Base-by-base conservation (phyloP, 768 basidiomycete genomes). In the Lactarius psammicola region DNA sequence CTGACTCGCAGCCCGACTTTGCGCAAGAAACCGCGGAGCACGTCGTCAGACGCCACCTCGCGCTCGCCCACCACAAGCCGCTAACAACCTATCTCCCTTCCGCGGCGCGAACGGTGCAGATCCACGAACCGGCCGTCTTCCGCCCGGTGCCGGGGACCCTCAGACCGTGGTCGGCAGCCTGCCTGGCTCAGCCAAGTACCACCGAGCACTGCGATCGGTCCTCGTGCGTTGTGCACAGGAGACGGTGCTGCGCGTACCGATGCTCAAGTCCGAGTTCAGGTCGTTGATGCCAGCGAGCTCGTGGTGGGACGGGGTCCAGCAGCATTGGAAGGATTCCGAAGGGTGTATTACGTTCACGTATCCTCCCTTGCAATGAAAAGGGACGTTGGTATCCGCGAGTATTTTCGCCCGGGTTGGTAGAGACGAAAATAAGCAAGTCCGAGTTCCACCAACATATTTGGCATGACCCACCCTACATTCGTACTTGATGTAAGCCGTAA, bases 301-400 rank as follows among this genome's bases (percentile, higher is more conserved):
- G 59, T 94, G 90, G 87, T 93, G 90, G 90, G 92, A 90, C 73
- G 92, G 92, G 2, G 76, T 85, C 17, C 64, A 54, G 42, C 33
- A 30, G 8, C 61, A 67, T 30, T 63, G 61, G 66, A 67, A 55
- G 42, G 62, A 63, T 18, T 4, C 57, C 18, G 31, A 63, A 8
- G 66, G 62, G n/a, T 59, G 57, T 30, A 63, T 67, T 11, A 23
- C 17, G 13, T 67, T 67, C 34, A 49, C 62, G 18, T 55, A 28
- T 23, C 51, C 60, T 33, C 56, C 60, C n/a, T n/a, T n/a, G n/a
- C n/a, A n/a, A n/a, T n/a, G n/a, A n/a, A n/a, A n/a, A n/a, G n/a
- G n/a, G n/a, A n/a, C n/a, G n/a, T n/a, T n/a, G n/a, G n/a, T n/a
- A n/a, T n/a, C n/a, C n/a, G n/a, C n/a, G n/a, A n/a, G n/a, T n/a